Evolutionary conservation across 2,329 filamentous ascomycete species (phyloP).

Genomic region (Metarhizium album): DNA sequence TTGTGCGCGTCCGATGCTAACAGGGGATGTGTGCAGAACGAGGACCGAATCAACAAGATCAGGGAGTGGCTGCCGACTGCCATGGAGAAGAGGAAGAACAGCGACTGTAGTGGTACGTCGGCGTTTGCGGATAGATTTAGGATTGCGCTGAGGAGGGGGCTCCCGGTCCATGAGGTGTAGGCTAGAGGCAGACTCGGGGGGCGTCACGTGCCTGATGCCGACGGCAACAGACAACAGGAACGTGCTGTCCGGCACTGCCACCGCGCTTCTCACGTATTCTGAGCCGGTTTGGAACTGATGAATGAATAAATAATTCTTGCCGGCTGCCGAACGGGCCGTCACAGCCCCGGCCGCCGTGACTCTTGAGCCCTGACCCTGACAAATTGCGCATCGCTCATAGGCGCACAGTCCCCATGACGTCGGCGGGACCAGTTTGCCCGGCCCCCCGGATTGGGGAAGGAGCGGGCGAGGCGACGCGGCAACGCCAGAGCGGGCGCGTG

Average conservation of each 20-base stretch:
- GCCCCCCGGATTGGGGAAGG: conserved; percentile 3
- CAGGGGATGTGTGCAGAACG: conserved; percentile 30
- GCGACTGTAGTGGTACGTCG: conserved; percentile 42
- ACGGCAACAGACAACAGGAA: too few species aligned
- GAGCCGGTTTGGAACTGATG: too few species aligned
- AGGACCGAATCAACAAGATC: conserved; percentile 55
- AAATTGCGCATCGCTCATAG: conserved; percentile 7
- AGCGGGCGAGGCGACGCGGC: not conserved
- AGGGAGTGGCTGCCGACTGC: conserved; percentile 50
- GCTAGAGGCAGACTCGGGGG: not conserved
- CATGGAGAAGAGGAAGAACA: conserved; percentile 39
- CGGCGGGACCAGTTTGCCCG: conserved; percentile 2
- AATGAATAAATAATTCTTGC: too few species aligned
- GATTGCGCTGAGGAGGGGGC: conserved; percentile 31
- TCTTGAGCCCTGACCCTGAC: not conserved
- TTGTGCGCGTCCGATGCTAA: too few species aligned
- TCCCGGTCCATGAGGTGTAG: conserved; percentile 7
- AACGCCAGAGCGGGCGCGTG: not conserved
- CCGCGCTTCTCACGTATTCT: too few species aligned
- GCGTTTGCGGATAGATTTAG: conserved; percentile 43
- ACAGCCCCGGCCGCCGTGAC: too few species aligned
- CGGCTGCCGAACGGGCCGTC: too few species aligned
- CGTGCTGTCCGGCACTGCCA: too few species aligned
- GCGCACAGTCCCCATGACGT: conserved; percentile 4
- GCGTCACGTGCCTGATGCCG: too few species aligned